These are phyloP conservation scores for Pelargonium nanum DNA, from an alignment of 345 rosid genomes.

Conservation along the genomic window DNA sequence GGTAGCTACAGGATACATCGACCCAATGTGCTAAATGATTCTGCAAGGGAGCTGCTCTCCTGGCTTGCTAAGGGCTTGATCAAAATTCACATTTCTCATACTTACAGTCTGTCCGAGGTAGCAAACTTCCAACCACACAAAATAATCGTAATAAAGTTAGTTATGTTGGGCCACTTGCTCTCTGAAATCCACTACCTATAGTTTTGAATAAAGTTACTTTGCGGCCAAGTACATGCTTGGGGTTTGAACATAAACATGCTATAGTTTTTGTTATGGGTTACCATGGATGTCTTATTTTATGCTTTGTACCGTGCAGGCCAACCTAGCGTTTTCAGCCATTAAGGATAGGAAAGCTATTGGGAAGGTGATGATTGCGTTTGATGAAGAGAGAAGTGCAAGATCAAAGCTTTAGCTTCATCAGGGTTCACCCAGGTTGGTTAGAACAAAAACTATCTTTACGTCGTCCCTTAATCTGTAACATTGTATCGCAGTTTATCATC, in stretches of 20 bases:
- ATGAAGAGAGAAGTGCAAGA: constrained; percentile 22
- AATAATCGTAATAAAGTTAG: background rate
- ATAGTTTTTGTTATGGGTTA: background rate
- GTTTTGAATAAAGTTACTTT: no score
- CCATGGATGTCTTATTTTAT: background rate
- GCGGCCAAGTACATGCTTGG: no score
- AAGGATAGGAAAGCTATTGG: constrained; percentile 85
- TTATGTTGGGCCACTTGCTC: background rate
- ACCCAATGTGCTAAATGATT: constrained; percentile 57
- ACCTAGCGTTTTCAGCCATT: constrained; percentile 65
- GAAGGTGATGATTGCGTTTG: constrained; percentile 65
- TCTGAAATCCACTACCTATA: background rate
- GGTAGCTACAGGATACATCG: constrained; percentile 65
- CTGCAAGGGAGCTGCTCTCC: constrained; percentile 61
- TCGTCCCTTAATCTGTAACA: background rate
- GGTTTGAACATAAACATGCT: background rate
- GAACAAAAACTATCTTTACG: no score
- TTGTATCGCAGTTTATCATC: no score
- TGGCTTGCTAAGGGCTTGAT: constrained; percentile 67
- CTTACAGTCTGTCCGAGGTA: constrained; percentile 63
- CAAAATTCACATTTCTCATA: constrained; percentile 61
- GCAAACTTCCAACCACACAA: background rate
- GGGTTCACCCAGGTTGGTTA: background rate
- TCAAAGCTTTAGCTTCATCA: constrained; percentile 48
- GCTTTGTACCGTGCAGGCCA: constrained; percentile 42